Conservation (phyloP, 2,329 filamentous ascomycete species). For the Fusarium austroafricanum region DNA sequence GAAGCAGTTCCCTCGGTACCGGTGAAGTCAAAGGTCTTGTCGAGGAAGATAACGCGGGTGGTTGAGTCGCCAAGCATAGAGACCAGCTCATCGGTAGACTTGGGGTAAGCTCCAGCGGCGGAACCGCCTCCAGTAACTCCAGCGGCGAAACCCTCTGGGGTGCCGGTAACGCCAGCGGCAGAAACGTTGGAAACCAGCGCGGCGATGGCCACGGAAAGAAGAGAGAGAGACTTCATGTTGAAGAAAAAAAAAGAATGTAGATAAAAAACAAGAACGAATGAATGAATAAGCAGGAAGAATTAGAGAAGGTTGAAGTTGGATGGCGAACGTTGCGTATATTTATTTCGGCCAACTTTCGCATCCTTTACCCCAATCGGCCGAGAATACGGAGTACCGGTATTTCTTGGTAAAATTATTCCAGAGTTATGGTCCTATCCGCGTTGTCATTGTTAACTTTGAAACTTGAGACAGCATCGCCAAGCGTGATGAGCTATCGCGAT, state of each 20-base stretch:
- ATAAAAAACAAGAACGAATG: not conserved
- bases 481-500: not conserved
- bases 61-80: constrained; percentile 66
- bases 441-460: constrained; percentile 12
- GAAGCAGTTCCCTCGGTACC: constrained; percentile 65
- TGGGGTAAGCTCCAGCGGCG: constrained; percentile 66
- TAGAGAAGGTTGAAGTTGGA: not conserved
- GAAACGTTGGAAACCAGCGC: constrained; percentile 30
- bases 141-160: constrained; percentile 57
- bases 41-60: constrained; percentile 68
- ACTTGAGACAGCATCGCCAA: not conserved
- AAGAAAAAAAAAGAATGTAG: constrained; percentile 12
- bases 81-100: constrained; percentile 67
- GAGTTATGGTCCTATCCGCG: not conserved
- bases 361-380: not conserved
- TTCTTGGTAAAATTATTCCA: not conserved
- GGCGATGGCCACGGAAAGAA: constrained; percentile 31
- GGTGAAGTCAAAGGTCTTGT: constrained; percentile 67
- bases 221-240: constrained; percentile 35
- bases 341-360: not conserved
- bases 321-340: not conserved
- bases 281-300: constrained; percentile 5
- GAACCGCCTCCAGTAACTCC: constrained; percentile 73
- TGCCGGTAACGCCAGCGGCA: constrained; percentile 46
- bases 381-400: not conserved